Conservation (phyloP, 2,329 filamentous ascomycete genomes). For the Myotisia sp. region DNA sequence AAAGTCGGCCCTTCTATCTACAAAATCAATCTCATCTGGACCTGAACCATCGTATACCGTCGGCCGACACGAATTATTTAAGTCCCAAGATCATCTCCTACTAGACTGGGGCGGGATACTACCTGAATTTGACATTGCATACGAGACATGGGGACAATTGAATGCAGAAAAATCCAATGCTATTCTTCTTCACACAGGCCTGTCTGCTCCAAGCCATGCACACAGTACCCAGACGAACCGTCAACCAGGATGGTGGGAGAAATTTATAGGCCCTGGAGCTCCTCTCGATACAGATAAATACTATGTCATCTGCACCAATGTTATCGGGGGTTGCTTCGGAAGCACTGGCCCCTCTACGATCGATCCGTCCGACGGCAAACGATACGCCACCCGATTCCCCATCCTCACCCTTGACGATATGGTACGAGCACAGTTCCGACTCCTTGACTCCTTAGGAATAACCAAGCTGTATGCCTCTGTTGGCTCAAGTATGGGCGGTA, state of each 20-base stretch:
- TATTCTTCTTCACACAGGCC: conserved; percentile 80
- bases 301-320: conserved; percentile 90
- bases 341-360: conserved; percentile 81
- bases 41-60: conserved; percentile 91
- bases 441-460: conserved; percentile 68
- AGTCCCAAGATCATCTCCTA: conserved; percentile 57
- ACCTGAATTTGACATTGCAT: conserved; percentile 76
- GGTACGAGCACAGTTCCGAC: conserved; percentile 85
- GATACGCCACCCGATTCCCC: conserved; percentile 87
- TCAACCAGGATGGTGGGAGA: conserved; percentile 96
- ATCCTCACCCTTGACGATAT: conserved; percentile 95
- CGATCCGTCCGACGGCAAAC: conserved; percentile 74
- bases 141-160: conserved; percentile 78
- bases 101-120: conserved; percentile 94
- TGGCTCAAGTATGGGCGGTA: conserved; percentile 93
- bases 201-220: conserved; percentile 94
- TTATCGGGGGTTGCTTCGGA: conserved; percentile 88
- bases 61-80: conserved; percentile 66
- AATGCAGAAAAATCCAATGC: conserved; percentile 73
- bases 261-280: conserved; percentile 79
- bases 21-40: conserved; percentile 54
- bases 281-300: conserved; percentile 84
- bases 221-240: conserved; percentile 79
- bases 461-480: conserved; percentile 76
- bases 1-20: conserved; percentile 58